Evolutionary conservation across 805 yeast genomes (phyloP).

Genomic region (Nakazawaea holstii): DNA sequence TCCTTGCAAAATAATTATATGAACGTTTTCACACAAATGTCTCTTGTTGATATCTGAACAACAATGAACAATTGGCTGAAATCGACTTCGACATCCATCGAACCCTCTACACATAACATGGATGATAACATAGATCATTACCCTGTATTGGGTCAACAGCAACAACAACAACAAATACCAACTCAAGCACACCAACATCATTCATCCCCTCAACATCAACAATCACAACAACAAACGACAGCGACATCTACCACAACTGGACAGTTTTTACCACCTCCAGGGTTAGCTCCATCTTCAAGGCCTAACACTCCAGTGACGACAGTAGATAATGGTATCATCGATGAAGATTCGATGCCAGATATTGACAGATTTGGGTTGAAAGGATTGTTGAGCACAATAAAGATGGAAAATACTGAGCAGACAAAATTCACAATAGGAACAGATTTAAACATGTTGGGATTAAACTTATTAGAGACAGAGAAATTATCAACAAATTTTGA

Average conservation of each 20-base stretch:
- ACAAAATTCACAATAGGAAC: slow-evolving; percentile 69
- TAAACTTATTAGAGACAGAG: slow-evolving; percentile 41
- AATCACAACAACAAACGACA: slow-evolving; percentile 18
- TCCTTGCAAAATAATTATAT: no score
- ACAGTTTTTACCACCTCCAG: slow-evolving; percentile 9
- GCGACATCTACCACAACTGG: slow-evolving; percentile 18
- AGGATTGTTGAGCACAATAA: slow-evolving; percentile 55
- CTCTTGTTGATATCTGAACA: not conserved
- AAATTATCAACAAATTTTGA: slow-evolving; percentile 63
- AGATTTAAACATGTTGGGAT: slow-evolving; percentile 63
- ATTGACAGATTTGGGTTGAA: slow-evolving; percentile 63
- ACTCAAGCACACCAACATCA: no score
- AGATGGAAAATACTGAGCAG: slow-evolving; percentile 58
- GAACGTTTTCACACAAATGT: not conserved
- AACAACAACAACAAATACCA: not conserved
- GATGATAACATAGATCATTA: slow-evolving; percentile 18
- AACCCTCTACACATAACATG: not conserved
- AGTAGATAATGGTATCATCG: slow-evolving; percentile 2
- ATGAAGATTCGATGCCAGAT: slow-evolving; percentile 28
- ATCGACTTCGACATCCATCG: slow-evolving; percentile 1
- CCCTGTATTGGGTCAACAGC: slow-evolving; percentile 21
- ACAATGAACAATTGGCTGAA: not conserved
- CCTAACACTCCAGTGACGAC: slow-evolving; percentile 6
- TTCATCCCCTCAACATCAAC: slow-evolving; percentile 15
- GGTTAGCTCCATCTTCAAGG: slow-evolving; percentile 7